Evolutionary conservation across 1,139 yeast genomes (phyloP).

Genomic region (Meyerozyma guilliermondii): DNA sequence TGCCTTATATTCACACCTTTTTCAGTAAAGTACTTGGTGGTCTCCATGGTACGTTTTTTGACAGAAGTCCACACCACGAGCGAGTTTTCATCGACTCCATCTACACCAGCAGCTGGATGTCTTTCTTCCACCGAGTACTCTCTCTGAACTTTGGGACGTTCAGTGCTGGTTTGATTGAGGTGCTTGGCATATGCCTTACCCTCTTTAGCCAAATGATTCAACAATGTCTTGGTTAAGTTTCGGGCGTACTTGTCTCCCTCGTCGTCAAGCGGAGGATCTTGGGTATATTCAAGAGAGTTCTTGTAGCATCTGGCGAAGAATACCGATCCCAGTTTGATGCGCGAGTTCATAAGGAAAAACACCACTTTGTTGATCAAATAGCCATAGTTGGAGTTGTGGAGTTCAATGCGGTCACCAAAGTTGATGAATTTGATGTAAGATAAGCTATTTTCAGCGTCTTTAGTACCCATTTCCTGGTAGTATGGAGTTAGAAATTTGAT

Average conservation of each 20-base stretch:
- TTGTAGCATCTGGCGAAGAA: constrained; percentile 82
- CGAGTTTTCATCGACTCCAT: constrained; percentile 44
- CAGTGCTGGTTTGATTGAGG: constrained; percentile 5
- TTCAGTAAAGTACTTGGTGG: constrained; percentile 63
- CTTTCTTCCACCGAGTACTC: constrained; percentile 20
- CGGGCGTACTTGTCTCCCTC: constrained; percentile 53
- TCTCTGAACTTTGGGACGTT: constrained; percentile 7
- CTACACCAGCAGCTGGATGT: constrained; percentile 46
- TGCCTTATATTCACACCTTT: constrained; percentile 55
- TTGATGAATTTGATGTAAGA: constrained; percentile 81
- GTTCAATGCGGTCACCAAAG: constrained; percentile 81
- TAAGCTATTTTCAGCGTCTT: constrained; percentile 43
- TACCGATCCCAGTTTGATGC: constrained; percentile 79
- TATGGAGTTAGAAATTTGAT: constrained; percentile 47
- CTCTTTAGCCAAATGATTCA: constrained; percentile 29
- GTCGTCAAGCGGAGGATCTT: constrained; percentile 64
- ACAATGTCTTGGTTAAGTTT: constrained; percentile 31
- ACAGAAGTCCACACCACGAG: constrained; percentile 91
- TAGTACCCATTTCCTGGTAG: constrained; percentile 48
- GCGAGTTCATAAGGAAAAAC: constrained; percentile 82
- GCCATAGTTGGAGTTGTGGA: constrained; percentile 80
- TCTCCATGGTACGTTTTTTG: constrained; percentile 74
- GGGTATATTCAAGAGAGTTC: constrained; percentile 47
- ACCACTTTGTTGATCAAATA: constrained; percentile 86
- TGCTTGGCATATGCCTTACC: constrained; percentile 24